Conservation (phyloP, 306 rosid species). For the Rosa chinensis region DNA sequence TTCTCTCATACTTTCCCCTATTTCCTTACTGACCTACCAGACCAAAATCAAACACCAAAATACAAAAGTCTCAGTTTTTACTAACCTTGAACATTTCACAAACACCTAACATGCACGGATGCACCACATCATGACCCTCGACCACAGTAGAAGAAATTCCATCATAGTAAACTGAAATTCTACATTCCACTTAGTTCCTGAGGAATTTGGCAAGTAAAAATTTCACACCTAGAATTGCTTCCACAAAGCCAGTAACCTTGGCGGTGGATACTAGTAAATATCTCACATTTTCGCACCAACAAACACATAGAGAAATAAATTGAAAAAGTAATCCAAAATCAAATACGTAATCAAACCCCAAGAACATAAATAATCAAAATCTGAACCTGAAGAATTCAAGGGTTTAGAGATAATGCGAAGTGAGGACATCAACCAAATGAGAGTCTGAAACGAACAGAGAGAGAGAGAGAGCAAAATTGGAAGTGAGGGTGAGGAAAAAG, state of each 20-base stretch:
- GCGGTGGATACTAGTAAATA: neutral
- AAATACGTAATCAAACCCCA: no score
- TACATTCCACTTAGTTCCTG: neutral
- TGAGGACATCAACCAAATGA: no score
- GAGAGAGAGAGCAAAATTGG: neutral
- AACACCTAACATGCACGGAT: neutral
- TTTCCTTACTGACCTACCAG: slow-evolving; percentile 13
- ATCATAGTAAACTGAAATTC: neutral
- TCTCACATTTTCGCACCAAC: neutral
- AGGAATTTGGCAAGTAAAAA: neutral
- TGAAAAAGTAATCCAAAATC: neutral
- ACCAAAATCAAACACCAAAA: neutral
- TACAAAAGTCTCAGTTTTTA: neutral
- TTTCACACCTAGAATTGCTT: neutral
- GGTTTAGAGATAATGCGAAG: no score
- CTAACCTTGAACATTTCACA: neutral
- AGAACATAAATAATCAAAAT: neutral
- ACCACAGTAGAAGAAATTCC: neutral
- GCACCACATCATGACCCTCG: neutral
- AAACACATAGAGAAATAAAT: neutral
- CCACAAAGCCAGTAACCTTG: neutral
- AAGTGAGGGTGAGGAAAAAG: neutral
- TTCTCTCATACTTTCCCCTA: neutral
- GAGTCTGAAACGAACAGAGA: no score
- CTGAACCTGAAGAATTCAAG: neutral